A percentile compares a stretch with the other conserved stretches of the same genome.
Conservation (phyloP, 352 stramenopile genomes). For the Saprolegnia parasitica region DNA sequence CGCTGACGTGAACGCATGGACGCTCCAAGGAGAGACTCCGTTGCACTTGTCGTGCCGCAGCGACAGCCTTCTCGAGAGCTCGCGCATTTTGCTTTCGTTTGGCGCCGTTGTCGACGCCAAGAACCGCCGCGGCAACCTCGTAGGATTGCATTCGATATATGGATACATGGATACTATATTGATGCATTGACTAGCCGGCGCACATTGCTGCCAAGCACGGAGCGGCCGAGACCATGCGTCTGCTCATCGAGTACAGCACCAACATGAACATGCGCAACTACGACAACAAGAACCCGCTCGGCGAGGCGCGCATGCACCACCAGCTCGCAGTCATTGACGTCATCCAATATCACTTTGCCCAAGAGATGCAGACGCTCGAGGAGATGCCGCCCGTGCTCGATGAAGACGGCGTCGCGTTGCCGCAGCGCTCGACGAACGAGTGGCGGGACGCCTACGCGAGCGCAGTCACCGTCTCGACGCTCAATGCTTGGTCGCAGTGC, state of each 20-base stretch:
- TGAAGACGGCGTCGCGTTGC: slow-evolving; percentile 27
- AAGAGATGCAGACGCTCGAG: slow-evolving; percentile 38
- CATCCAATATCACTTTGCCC: slow-evolving; percentile 53
- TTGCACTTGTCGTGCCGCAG: slow-evolving; percentile 57
- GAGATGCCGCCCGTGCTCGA: slow-evolving; percentile 28
- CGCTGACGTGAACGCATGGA: slow-evolving; percentile 64
- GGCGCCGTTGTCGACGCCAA: slow-evolving; percentile 56
- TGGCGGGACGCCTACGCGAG: slow-evolving; percentile 41
- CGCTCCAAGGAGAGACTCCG: slow-evolving; percentile 60
- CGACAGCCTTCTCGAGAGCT: slow-evolving; percentile 48
- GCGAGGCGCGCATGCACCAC: slow-evolving; percentile 64
- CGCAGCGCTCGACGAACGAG: slow-evolving; percentile 33
- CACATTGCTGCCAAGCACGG: slow-evolving; percentile 62
- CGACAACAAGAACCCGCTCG: slow-evolving; percentile 65
- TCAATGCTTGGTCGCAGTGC: slow-evolving; percentile 76
- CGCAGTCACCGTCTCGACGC: slow-evolving; percentile 47
- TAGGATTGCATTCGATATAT: slow-evolving; percentile 2
- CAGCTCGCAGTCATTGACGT: slow-evolving; percentile 56
- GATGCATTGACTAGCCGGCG: too few relatives aligned
- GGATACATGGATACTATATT: neutral
- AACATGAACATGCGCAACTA: slow-evolving; percentile 87
- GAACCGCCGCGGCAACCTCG: slow-evolving; percentile 33
- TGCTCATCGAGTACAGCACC: slow-evolving; percentile 70
- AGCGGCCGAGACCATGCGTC: slow-evolving; percentile 56
- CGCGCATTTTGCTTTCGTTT: slow-evolving; percentile 49